Base-by-base conservation (phyloP, 179 eudicot genomes). In the Silene coronaria region DNA sequence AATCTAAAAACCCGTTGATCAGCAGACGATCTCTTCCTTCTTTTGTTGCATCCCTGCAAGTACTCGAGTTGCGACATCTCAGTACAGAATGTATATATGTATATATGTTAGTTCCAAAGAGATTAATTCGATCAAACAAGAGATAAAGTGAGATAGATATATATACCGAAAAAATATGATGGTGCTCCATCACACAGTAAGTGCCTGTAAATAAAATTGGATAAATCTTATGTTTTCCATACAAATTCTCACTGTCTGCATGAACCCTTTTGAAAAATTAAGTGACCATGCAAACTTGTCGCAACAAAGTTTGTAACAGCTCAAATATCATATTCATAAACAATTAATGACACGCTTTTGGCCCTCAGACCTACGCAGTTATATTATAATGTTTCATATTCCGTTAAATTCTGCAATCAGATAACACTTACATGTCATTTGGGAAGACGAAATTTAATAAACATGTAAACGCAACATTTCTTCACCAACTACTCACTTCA, bases 1-100 rank as follows among this genome's bases (percentile, higher is more conserved):
- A 95, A 92, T 76, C 89, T 82, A 76, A 88, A 95, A 4, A 89
- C 91, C 67, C 86, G 80, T 51, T 89, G 95, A 26, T 87, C 87
- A 2, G 72, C 74, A 26, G 73, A 68, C n/a, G 82, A 76, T 17
- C 82, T 77, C 65, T 82, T 84, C 75, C 82, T 79, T 77, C 87
- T 81, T 73, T 84, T 84, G 62, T 81, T 71, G 82, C 89, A 80
- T 5, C 87, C 86, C n/a, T 77, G 79, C 60, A 82, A 13, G 80
- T 75, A 75, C 64, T 90, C 96, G 76, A 85, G 72, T 55, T 87
- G 82, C 82, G 83, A 36, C 76, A 84, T 80, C 19, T 1, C 24
- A 51, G 17, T 11, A 26, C 46, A 5, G 10, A 75, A 10, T 13
- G 19, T 48, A 14, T 14, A 48, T 42, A 42, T 5, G 0, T 1